Base-by-base conservation (phyloP, 1,284 basidiomycete genomes). In the Malassezia equina region DNA sequence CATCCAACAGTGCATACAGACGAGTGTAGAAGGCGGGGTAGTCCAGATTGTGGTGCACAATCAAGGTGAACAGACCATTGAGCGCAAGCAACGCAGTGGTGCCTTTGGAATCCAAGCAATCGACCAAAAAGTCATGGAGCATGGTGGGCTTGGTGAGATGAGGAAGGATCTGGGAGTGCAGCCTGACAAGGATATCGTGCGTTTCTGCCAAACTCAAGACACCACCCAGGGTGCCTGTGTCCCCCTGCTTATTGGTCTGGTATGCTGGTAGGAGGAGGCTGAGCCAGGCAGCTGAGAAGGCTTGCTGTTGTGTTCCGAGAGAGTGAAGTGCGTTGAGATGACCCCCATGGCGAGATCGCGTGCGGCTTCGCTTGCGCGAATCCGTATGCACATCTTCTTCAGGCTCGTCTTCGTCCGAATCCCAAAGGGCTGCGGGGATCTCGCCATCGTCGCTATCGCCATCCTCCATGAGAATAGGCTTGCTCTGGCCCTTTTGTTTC, bases 11-110 rank as follows among this genome's bases (percentile, higher is more conserved):
- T 1, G 83, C 81, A 67, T 98, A 98, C 3, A 99, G 80, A n/a
- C 86, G 83, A 4, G 84, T 86, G 78, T 95, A 99, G 77, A 99
- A 96, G 8, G 84, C 84, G 3, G 94, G 93, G 70, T 94, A 96
- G 73, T 96, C 91, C 28, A 98, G 79, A 69, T 96, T 95, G 75
- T 95, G 91, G 52, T 88, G 83, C 48, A 83, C 86, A 77, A 98
- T 95, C 59, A 99, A 80, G 6, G 86, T 82, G 73, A 90, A 98
- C 47, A 98, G 77, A 0, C 86, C 86, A 68, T 96, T 96, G 63
- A 98, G 80, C 4, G 89, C 90, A 40, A 96, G 79, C 52, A 98
- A 79, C 2, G 89, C 90, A n/a, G 87, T 82, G 0, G 84, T 82
- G 1, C 88, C 90, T 3, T 60, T 59, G 7, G 64, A 58, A 52